Percentiles rank a stretch among this genome's conserved stretches.
Evolutionary conservation across 2,329 filamentous ascomycete species (phyloP).

Genomic region (Botrytis sinoallii): DNA sequence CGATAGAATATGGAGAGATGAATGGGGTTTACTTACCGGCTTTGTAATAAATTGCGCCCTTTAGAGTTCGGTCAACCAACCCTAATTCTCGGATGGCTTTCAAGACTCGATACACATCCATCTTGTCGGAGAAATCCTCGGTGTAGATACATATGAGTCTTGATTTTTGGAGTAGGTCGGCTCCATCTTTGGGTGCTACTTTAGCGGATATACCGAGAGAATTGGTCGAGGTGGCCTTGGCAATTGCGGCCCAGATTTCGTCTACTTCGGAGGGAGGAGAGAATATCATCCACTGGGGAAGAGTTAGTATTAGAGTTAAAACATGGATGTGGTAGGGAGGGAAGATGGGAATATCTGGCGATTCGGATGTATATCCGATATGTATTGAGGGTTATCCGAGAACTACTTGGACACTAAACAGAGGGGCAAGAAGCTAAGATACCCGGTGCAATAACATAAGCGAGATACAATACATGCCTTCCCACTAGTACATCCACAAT

Average conservation of each 20-base stretch:
- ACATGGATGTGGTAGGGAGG: neutral
- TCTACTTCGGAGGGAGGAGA: slow-evolving; percentile 53
- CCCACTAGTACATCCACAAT: slow-evolving; percentile 57
- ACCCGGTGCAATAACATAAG: slow-evolving; percentile 58
- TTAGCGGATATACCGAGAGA: slow-evolving; percentile 72
- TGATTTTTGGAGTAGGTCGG: slow-evolving; percentile 41
- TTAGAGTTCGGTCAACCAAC: slow-evolving; percentile 49
- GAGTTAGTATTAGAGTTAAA: slow-evolving; percentile 43
- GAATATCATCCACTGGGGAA: slow-evolving; percentile 73
- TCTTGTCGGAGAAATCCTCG: slow-evolving; percentile 64
- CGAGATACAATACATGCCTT: slow-evolving; percentile 51
- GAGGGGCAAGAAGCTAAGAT: slow-evolving; percentile 63
- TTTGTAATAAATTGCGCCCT: slow-evolving; percentile 70
- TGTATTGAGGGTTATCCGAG: too few species aligned
- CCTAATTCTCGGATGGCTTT: slow-evolving; percentile 58
- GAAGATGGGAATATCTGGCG: neutral
- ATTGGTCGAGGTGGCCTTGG: slow-evolving; percentile 62
- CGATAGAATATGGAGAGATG: neutral
- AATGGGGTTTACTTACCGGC: slow-evolving; percentile 29
- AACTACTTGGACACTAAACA: slow-evolving; percentile 50
- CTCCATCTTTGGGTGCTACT: slow-evolving; percentile 54
- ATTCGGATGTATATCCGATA: neutral
- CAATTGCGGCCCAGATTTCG: slow-evolving; percentile 63
- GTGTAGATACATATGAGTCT: slow-evolving; percentile 78
- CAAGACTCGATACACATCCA: slow-evolving; percentile 68